Conservation (phyloP, 108 stramenopile species). For the Cyclostephanos invisitatus region DNA sequence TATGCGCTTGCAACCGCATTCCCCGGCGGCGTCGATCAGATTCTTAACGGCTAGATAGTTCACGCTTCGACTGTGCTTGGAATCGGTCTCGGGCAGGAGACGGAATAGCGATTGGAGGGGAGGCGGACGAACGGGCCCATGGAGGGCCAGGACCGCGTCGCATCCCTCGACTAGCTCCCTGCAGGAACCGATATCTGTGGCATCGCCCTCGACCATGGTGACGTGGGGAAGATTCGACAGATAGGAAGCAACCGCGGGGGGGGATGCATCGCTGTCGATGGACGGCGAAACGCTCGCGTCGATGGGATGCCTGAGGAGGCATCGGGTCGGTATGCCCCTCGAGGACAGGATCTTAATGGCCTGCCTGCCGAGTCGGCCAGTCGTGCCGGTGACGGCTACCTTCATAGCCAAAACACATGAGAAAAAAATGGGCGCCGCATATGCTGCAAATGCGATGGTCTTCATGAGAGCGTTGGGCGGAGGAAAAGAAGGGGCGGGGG, state of each 20-base stretch:
- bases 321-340: slow-evolving; percentile 27
- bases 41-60: slow-evolving; percentile 72
- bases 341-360: slow-evolving; percentile 24
- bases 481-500: too few species aligned
- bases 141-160: slow-evolving; percentile 48
- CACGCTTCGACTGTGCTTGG: slow-evolving; percentile 62
- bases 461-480: too few species aligned
- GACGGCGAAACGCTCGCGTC: slow-evolving; percentile 33
- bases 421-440: not conserved
- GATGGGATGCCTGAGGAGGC: slow-evolving; percentile 34
- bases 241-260: slow-evolving; percentile 45
- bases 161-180: slow-evolving; percentile 54
- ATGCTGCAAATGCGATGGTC: not conserved
- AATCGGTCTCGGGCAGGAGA: slow-evolving; percentile 46
- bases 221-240: slow-evolving; percentile 41
- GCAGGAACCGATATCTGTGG: slow-evolving; percentile 34
- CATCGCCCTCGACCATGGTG: slow-evolving; percentile 56
- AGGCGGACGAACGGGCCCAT: slow-evolving; percentile 46
- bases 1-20: slow-evolving; percentile 49
- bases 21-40: slow-evolving; percentile 49
- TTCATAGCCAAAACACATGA: slow-evolving; percentile 24
- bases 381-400: slow-evolving; percentile 48
- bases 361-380: slow-evolving; percentile 40
- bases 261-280: slow-evolving; percentile 17
- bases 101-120: slow-evolving; percentile 41